Evolutionary conservation across 2,329 filamentous ascomycete genomes (phyloP).

Genomic region (Aureobasidium sp.): DNA sequence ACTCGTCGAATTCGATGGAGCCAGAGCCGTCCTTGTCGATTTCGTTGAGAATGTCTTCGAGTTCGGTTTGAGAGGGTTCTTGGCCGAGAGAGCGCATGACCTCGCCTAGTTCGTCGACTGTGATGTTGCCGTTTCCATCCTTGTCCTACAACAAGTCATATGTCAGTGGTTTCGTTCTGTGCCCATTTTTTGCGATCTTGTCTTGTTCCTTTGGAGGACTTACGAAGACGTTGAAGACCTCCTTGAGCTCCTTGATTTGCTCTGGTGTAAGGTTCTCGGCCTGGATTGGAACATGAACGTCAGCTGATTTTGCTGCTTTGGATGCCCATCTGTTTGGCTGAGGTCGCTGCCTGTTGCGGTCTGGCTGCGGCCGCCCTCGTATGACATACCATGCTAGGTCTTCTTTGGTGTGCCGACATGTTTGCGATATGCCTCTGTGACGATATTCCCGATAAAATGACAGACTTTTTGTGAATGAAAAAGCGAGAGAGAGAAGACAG

Average conservation of each 20-base stretch:
- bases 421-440: not conserved
- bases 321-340: not conserved
- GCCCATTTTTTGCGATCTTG: not conserved
- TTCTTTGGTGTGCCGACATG: constrained; percentile 8
- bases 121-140: constrained; percentile 13
- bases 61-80: constrained; percentile 8
- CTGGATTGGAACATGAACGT: not conserved
- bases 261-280: constrained; percentile 2
- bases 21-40: constrained; percentile 9
- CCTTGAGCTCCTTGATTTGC: constrained; percentile 13
- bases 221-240: constrained; percentile 12
- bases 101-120: constrained; percentile 13
- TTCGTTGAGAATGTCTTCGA: constrained; percentile 12
- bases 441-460: not conserved
- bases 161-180: not conserved
- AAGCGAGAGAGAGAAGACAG: not conserved
- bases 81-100: constrained; percentile 13
- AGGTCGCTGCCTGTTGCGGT: not conserved
- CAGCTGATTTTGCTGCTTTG: not conserved
- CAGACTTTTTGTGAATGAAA: not conserved
- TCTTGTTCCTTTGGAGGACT: not conserved
- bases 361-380: not conserved
- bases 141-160: not conserved
- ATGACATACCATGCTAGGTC: constrained; percentile 11
- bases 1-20: constrained; percentile 12